Conservation (phyloP, 2,329 filamentous ascomycete genomes). For the Ophiostoma sp. region DNA sequence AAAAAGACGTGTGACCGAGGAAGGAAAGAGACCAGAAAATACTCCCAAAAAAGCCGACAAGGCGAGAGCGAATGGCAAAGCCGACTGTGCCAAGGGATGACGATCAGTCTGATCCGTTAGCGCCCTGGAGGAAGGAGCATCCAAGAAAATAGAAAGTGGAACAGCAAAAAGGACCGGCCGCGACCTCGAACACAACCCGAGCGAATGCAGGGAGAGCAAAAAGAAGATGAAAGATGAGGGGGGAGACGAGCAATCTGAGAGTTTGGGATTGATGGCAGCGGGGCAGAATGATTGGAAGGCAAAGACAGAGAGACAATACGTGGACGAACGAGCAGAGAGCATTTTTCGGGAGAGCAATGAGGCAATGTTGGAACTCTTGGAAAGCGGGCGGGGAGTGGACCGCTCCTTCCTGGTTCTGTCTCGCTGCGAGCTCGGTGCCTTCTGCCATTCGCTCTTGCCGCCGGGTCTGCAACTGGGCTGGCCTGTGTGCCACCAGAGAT, state of each 20-base stretch:
- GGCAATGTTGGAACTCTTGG: too few species aligned
- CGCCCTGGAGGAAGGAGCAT: slow-evolving; percentile 17
- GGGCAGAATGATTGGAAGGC: slow-evolving; percentile 25
- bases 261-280: slow-evolving; percentile 28
- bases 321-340: slow-evolving; percentile 3
- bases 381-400: not conserved
- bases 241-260: not conserved
- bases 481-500: slow-evolving; percentile 16
- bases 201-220: slow-evolving; percentile 27
- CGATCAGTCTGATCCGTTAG: slow-evolving; percentile 20
- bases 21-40: not conserved
- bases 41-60: slow-evolving; percentile 10
- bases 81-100: not conserved
- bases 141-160: slow-evolving; percentile 12
- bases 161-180: slow-evolving; percentile 11
- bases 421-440: not conserved
- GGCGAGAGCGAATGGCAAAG: slow-evolving; percentile 11
- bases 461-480: slow-evolving; percentile 3
- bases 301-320: slow-evolving; percentile 9
- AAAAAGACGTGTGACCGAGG: not conserved
- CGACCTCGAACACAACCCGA: slow-evolving; percentile 23
- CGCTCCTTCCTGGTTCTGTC: not conserved
- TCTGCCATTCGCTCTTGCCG: not conserved
- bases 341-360: not conserved
- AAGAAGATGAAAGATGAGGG: not conserved